Conservation (phyloP, 2,329 filamentous ascomycete species). For the Pyricularia sp. region DNA sequence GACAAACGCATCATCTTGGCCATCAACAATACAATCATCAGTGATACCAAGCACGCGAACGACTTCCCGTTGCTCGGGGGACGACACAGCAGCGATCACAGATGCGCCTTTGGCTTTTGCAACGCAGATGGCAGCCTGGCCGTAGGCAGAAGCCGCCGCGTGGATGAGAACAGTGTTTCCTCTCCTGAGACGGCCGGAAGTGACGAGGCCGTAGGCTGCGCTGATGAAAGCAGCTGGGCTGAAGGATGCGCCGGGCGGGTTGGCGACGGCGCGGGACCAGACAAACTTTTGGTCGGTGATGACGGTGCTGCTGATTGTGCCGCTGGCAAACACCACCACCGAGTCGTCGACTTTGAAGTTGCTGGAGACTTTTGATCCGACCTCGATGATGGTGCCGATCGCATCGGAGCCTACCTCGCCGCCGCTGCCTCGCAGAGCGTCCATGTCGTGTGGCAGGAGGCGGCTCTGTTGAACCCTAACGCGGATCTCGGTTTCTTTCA, state of each 20-base stretch:
- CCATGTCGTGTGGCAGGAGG: slow-evolving; percentile 26
- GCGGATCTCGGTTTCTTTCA: slow-evolving; percentile 26
- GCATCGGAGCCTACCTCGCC: slow-evolving; percentile 24
- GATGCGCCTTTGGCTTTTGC: slow-evolving; percentile 26
- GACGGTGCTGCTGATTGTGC: slow-evolving; percentile 24
- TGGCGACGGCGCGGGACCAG: slow-evolving; percentile 12
- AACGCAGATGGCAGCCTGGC: slow-evolving; percentile 32
- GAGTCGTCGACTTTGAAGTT: slow-evolving; percentile 25
- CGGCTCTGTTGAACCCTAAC: slow-evolving; percentile 27
- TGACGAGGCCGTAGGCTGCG: slow-evolving; percentile 31
- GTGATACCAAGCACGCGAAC: slow-evolving; percentile 16
- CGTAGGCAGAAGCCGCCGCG: slow-evolving; percentile 29
- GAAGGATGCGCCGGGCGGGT: slow-evolving; percentile 13
- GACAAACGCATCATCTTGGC: slow-evolving; percentile 6
- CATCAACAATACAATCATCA: slow-evolving; percentile 24
- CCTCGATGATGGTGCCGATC: slow-evolving; percentile 23
- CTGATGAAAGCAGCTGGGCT: slow-evolving; percentile 29
- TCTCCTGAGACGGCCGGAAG: slow-evolving; percentile 16
- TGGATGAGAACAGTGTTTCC: slow-evolving; percentile 31
- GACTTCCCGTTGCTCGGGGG: slow-evolving; percentile 23
- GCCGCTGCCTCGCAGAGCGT: slow-evolving; percentile 12
- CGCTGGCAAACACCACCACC: slow-evolving; percentile 30
- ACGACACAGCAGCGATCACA: slow-evolving; percentile 27
- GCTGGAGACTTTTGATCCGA: slow-evolving; percentile 21
- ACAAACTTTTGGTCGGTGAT: slow-evolving; percentile 27